Evolutionary conservation across 2,329 filamentous ascomycete genomes (phyloP).

Genomic region (Ophiostoma himal-ulmi): DNA sequence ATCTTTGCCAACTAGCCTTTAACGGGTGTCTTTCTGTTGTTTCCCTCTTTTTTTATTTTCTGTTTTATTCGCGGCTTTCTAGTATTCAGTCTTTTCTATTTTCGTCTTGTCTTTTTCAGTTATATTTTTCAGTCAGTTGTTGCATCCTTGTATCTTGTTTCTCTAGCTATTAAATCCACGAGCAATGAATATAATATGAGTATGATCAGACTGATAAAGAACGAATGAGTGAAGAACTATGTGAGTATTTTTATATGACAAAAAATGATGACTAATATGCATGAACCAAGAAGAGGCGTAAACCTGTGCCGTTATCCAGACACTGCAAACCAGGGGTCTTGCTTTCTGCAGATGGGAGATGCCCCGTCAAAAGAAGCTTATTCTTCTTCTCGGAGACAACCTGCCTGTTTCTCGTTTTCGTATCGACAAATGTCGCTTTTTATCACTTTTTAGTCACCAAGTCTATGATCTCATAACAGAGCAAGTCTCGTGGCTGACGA

Average conservation of each 20-base stretch:
- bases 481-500: neutral
- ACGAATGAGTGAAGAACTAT: too few relatives aligned
- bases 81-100: neutral
- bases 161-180: neutral
- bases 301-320: neutral
- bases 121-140: neutral
- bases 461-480: too few relatives aligned
- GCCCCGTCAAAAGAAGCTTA: neutral
- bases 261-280: neutral
- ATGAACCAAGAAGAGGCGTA: neutral
- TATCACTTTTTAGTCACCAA: too few relatives aligned
- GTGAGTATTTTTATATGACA: too few relatives aligned
- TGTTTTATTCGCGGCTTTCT: neutral
- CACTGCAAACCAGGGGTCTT: neutral
- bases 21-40: neutral
- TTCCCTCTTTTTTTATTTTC: neutral
- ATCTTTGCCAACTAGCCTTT: slow-evolving; percentile 59
- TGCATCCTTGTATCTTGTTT: neutral
- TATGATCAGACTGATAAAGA: too few relatives aligned
- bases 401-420: neutral
- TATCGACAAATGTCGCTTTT: too few relatives aligned
- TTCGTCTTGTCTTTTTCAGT: neutral
- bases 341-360: neutral
- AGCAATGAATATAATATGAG: neutral
- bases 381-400: neutral